Evolutionary conservation across 2,329 filamentous ascomycete genomes (phyloP).

Genomic region (Aspergillus fumigatus): DNA sequence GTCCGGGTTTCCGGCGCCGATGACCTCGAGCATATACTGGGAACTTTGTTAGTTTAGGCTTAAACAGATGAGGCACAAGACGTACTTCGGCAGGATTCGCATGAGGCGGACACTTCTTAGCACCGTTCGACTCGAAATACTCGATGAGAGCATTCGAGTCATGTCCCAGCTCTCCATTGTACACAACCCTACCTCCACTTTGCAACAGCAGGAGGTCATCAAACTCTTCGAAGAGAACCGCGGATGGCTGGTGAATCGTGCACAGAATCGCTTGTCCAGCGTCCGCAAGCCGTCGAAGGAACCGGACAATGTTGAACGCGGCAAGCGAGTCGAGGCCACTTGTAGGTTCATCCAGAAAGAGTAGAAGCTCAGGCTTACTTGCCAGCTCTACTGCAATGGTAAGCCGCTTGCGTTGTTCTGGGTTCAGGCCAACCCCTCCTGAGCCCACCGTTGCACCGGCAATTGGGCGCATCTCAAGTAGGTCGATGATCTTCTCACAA

Average conservation of each 20-base stretch:
- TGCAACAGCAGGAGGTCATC: slow-evolving; percentile 76
- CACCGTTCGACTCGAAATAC: slow-evolving; percentile 64
- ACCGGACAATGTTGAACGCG: slow-evolving; percentile 61
- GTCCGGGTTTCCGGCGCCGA: slow-evolving; percentile 60
- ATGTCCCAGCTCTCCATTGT: slow-evolving; percentile 78
- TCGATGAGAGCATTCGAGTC: slow-evolving; percentile 67
- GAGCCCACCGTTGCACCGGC: slow-evolving; percentile 61
- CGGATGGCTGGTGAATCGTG: slow-evolving; percentile 88
- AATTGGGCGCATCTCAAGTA: slow-evolving; percentile 65
- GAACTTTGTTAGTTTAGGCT: background rate
- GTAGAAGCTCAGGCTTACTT: slow-evolving; percentile 56
- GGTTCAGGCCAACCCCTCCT: slow-evolving; percentile 56
- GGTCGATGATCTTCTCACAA: slow-evolving; percentile 63
- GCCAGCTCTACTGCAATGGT: slow-evolving; percentile 61
- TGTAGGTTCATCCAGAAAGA: slow-evolving; percentile 61
- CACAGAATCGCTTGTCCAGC: slow-evolving; percentile 84
- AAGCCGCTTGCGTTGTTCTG: slow-evolving; percentile 64
- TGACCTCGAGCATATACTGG: slow-evolving; percentile 76
- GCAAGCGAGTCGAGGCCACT: slow-evolving; percentile 65
- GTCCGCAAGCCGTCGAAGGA: slow-evolving; percentile 59
- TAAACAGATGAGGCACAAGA: background rate
- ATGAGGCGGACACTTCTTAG: slow-evolving; percentile 52
- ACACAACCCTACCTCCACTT: slow-evolving; percentile 73
- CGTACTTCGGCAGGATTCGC: slow-evolving; percentile 65
- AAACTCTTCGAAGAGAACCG: slow-evolving; percentile 81